These are phyloP conservation scores for Melaleuca alternifolia DNA, from an alignment of 345 rosid species.

Conservation along the genomic window DNA sequence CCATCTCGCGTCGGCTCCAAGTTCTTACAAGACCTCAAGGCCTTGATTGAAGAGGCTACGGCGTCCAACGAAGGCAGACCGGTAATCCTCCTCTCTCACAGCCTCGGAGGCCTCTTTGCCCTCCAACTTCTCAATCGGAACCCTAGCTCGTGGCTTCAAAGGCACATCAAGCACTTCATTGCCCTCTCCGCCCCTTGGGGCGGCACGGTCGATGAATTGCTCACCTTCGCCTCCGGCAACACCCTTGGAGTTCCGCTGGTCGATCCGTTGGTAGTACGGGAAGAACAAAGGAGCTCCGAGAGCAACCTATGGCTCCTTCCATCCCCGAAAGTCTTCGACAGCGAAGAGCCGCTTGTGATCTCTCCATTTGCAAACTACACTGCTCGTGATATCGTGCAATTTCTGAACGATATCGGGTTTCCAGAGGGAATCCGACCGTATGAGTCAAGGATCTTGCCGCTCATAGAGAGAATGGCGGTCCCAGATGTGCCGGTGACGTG, in stretches of 20 bases:
- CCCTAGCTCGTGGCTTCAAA: constrained; percentile 49
- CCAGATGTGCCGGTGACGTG: constrained; percentile 65
- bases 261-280: constrained; percentile 63
- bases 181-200: constrained; percentile 87
- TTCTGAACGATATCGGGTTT: constrained; percentile 58
- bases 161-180: constrained; percentile 56
- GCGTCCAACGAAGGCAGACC: constrained; percentile 47
- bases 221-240: constrained; percentile 61
- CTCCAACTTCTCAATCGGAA: constrained; percentile 59
- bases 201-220: constrained; percentile 51
- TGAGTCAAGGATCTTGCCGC: constrained; percentile 42
- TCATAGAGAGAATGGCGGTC: constrained; percentile 15
- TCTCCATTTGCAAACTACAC: constrained; percentile 42
- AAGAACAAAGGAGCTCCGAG: constrained; percentile 65
- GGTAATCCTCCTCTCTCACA: constrained; percentile 66
- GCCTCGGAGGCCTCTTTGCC: constrained; percentile 76
- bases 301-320: constrained; percentile 90
- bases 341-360: constrained; percentile 28
- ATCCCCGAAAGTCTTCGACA: constrained; percentile 30
- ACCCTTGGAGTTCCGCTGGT: constrained; percentile 73
- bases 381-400: constrained; percentile 28
- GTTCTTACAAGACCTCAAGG: constrained; percentile 48
- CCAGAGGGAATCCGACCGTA: constrained; percentile 51
- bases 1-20: constrained; percentile 56
- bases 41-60: constrained; percentile 53